phyloP scores from a whole-genome alignment of 495 filamentous ascomycete species.

The Hypoxylon intermedium region DNA sequence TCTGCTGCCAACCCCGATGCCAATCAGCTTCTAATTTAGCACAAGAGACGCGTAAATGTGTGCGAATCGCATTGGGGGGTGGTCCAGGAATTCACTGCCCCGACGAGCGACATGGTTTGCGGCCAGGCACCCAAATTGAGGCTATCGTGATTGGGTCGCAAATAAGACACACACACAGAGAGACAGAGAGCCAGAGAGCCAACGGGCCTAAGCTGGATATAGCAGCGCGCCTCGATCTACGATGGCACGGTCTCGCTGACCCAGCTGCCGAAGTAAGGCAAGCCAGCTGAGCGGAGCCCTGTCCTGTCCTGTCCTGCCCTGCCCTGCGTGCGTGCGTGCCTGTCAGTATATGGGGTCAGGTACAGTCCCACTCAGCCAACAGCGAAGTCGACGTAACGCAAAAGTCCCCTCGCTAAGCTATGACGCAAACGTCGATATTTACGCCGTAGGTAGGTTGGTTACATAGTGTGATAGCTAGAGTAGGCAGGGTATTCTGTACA shows the following conservation, averaged over 20 bases:
- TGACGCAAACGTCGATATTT: too few relatives aligned
- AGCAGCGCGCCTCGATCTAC: too few relatives aligned
- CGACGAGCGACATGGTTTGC: slow-evolving; percentile 12
- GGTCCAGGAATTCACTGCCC: slow-evolving; percentile 17
- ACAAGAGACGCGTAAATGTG: slow-evolving; percentile 3
- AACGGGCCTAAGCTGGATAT: too few relatives aligned
- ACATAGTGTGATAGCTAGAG: too few relatives aligned
- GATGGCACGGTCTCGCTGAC: not conserved
- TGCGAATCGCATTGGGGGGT: not conserved
- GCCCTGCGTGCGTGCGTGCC: not conserved
- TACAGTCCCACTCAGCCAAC: too few relatives aligned
- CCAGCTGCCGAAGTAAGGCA: not conserved
- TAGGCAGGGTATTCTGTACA: too few relatives aligned
- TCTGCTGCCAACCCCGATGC: slow-evolving; percentile 2
- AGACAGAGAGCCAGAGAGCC: too few relatives aligned
- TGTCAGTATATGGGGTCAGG: not conserved
- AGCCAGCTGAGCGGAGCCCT: not conserved
- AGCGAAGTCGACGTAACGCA: too few relatives aligned
- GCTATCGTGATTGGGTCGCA: slow-evolving; percentile 19
- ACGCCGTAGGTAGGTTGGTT: too few relatives aligned
- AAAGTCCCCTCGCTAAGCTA: too few relatives aligned
- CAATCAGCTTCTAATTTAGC: not conserved
- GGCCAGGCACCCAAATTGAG: slow-evolving; percentile 16
- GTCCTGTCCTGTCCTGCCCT: not conserved
- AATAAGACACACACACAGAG: too few relatives aligned